Conservation (phyloP, 768 basidiomycete species). For the Amanita exitialis region DNA sequence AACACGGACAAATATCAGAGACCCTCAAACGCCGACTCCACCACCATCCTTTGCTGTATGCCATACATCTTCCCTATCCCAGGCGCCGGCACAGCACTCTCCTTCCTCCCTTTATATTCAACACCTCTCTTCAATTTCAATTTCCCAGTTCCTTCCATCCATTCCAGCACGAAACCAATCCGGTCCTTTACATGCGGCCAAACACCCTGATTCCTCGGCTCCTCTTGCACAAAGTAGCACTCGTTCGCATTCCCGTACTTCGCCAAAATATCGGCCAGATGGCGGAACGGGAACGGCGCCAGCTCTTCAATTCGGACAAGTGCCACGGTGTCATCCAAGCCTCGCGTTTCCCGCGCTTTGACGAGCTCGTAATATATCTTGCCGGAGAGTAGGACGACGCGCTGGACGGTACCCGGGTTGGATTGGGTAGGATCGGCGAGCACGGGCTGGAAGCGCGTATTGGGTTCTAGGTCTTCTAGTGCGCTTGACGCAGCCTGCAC, state of each 20-base stretch:
- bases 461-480: conserved; percentile 48
- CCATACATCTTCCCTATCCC: conserved; percentile 65
- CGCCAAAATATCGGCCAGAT: conserved; percentile 34
- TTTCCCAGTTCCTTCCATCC: conserved; percentile 13
- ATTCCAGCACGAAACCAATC: conserved; percentile 39
- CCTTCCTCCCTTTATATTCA: conserved; percentile 54
- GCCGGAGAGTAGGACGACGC: conserved; percentile 69
- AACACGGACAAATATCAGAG: conserved; percentile 15
- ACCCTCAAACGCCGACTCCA: conserved; percentile 48
- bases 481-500: conserved; percentile 63
- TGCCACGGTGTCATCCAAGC: conserved; percentile 42
- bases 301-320: conserved; percentile 80
- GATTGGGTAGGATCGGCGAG: conserved; percentile 36
- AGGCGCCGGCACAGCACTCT: conserved; percentile 68
- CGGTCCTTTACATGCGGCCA: conserved; percentile 58
- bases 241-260: conserved; percentile 33
- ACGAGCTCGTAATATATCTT: conserved; percentile 85
- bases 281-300: conserved; percentile 74
- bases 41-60: conserved; percentile 50
- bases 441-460: conserved; percentile 60
- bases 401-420: conserved; percentile 31
- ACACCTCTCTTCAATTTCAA: conserved; percentile 18
- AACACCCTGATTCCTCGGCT: conserved; percentile 81
- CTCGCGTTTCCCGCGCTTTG: conserved; percentile 50
- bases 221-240: conserved; percentile 74